Conservation (phyloP, 768 basidiomycete species). For the Tricholoma sp. region DNA sequence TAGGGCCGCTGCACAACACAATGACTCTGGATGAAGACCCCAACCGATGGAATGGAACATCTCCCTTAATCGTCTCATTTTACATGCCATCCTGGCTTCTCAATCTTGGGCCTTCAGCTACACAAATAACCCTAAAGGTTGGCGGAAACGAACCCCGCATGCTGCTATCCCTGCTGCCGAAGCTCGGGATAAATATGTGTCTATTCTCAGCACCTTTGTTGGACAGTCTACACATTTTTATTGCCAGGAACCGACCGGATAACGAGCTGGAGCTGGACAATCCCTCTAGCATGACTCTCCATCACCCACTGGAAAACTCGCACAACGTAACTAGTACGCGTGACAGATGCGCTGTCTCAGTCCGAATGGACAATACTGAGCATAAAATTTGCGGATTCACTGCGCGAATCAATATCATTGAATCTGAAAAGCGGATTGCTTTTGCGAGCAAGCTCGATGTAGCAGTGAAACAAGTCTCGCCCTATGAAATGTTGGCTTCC, state of each 20-base stretch:
- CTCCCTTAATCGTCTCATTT: constrained; percentile 22
- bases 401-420: constrained; percentile 10
- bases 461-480: constrained; percentile 5
- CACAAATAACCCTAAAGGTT: constrained; percentile 11
- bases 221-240: constrained; percentile 22
- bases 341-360: constrained; percentile 7
- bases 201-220: constrained; percentile 23
- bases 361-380: constrained; percentile 21
- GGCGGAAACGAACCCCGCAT: constrained; percentile 18
- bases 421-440: constrained; percentile 3
- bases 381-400: constrained; percentile 9
- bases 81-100: constrained; percentile 18
- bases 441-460: constrained; percentile 13
- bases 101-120: neutral
- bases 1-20: constrained; percentile 4
- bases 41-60: constrained; percentile 17
- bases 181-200: constrained; percentile 20
- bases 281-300: neutral
- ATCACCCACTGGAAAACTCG: no score
- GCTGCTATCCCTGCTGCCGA: constrained; percentile 3
- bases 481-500: constrained; percentile 5
- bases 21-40: constrained; percentile 18
- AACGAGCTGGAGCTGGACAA: neutral
- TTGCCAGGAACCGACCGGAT: constrained; percentile 15
- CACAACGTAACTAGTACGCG: neutral